Base-by-base conservation (phyloP, 495 filamentous ascomycete species). In the Venustampulla echinocandica region DNA sequence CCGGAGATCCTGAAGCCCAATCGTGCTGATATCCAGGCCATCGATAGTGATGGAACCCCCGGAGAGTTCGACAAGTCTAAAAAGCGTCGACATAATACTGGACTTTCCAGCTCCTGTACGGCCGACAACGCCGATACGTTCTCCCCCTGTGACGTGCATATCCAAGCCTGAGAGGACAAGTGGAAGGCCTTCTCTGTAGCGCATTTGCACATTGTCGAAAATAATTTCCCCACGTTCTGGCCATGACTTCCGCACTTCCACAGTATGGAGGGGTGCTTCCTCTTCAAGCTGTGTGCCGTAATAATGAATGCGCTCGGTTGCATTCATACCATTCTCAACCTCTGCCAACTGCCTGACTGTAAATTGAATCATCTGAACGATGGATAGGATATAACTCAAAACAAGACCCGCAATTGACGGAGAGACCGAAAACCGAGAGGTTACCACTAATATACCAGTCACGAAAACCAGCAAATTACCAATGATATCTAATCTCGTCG, bases 281-380 rank as follows among this genome's bases (percentile, higher is more conserved):
- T 93, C 81, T 48, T 94, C 88, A 2, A 98, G 79, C 44, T 84
- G 54, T 4, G 77, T 88, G 32, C 87, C 90, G 59, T 98, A 98
- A 67, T 92, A 86, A 62, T 87, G 75, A n/a, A 98, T 72, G 22
- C 92, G 84, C 60, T 98, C 90, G 2, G 90, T 90, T 0, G 92
- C 79, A 55, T 94, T 96, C 90, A 98, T 95, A 59, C 85, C 83
- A 69, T 95, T 96, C 62, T 98, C 92, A 17, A 96, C 86, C 61
- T 97, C 92, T 25, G 92, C 90, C 27, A 96, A 75, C 65, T 97
- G 92, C 28, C 90, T 79, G 15, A 97, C 85, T 2, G 88, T 89
- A 65, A 94, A 95, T 60, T 95, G 89, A 37, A 96, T 78, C 84
- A 95, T 88, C 65, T 92, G 85, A n/a, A 93, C 88, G 50, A 96